Percentiles rank a stretch among this genome's conserved stretches.
phyloP scores from a whole-genome alignment of 192 early-diverging fungal species.

The Haplosporangium gracile region DNA sequence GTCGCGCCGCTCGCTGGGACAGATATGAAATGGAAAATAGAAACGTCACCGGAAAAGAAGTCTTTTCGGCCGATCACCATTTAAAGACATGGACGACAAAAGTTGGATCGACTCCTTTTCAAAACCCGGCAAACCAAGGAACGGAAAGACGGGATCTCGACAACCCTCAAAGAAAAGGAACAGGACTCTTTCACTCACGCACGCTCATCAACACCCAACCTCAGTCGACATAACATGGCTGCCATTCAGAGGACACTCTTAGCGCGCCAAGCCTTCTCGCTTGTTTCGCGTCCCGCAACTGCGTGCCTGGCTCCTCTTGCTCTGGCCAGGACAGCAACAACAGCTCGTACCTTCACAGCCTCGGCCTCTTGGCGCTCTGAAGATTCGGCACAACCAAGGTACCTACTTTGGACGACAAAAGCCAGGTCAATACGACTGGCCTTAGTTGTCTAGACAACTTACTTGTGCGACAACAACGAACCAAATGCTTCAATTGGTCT shows the following conservation, averaged over 20 bases:
- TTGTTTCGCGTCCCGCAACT: neutral
- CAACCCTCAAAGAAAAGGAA: neutral
- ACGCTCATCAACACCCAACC: neutral
- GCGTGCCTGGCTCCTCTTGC: neutral
- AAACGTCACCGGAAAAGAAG: neutral
- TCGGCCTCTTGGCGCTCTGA: conserved; percentile 25
- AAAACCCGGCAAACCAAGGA: neutral
- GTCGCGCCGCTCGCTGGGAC: neutral
- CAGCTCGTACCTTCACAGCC: conserved; percentile 19
- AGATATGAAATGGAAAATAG: too few species aligned
- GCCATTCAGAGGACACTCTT: conserved; percentile 4
- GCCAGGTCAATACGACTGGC: neutral
- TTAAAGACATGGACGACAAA: neutral
- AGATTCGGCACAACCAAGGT: conserved; percentile 6
- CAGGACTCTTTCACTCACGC: neutral
- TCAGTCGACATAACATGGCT: neutral
- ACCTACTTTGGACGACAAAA: neutral
- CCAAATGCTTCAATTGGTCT: neutral
- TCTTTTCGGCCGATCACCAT: neutral
- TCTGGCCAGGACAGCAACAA: neutral
- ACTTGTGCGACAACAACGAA: neutral
- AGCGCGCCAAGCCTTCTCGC: neutral
- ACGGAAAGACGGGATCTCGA: neutral
- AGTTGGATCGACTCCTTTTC: neutral
- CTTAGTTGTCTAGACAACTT: too few species aligned